Evolutionary conservation across 1,139 yeast species (phyloP).

Genomic region (Yamadazyma kanchanaburiensis): DNA sequence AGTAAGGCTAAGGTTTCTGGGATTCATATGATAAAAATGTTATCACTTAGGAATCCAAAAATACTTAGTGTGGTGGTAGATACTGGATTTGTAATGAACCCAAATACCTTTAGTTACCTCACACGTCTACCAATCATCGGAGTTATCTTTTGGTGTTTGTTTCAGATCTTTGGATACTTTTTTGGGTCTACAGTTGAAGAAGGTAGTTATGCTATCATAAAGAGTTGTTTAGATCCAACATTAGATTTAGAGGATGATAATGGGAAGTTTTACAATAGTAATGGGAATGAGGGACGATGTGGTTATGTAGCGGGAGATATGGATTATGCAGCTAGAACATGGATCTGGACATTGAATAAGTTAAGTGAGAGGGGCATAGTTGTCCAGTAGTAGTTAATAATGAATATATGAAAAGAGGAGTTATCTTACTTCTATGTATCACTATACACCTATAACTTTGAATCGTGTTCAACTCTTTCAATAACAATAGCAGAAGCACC

Average conservation of each 20-base stretch:
- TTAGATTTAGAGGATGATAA: conserved; percentile 53
- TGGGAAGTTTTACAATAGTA: conserved; percentile 66
- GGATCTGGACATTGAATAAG: conserved; percentile 80
- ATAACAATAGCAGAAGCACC: conserved; percentile 67
- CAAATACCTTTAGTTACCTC: conserved; percentile 72
- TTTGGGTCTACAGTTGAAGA: conserved; percentile 72
- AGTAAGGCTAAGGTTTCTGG: conserved; percentile 80
- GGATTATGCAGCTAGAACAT: conserved; percentile 65
- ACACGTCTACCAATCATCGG: conserved; percentile 78
- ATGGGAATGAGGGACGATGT: conserved; percentile 53
- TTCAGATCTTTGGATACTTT: conserved; percentile 63
- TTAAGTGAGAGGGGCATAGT: conserved; percentile 47
- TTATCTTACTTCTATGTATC: too few relatives aligned
- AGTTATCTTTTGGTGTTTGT: conserved; percentile 62
- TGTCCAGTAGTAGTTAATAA: conserved; percentile 11
- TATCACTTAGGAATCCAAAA: conserved; percentile 65
- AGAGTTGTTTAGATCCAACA: conserved; percentile 57
- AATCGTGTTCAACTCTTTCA: conserved; percentile 26
- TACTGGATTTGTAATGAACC: conserved; percentile 83
- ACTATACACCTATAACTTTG: conserved; percentile 24
- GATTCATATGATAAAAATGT: conserved; percentile 66
- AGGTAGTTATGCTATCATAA: conserved; percentile 66
- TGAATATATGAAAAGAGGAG: too few relatives aligned
- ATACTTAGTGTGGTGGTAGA: conserved; percentile 67
- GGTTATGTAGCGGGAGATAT: conserved; percentile 57